These are phyloP conservation scores for Colletotrichum higginsianum DNA, from an alignment of 2,329 filamentous ascomycete species.

Conservation along the genomic window DNA sequence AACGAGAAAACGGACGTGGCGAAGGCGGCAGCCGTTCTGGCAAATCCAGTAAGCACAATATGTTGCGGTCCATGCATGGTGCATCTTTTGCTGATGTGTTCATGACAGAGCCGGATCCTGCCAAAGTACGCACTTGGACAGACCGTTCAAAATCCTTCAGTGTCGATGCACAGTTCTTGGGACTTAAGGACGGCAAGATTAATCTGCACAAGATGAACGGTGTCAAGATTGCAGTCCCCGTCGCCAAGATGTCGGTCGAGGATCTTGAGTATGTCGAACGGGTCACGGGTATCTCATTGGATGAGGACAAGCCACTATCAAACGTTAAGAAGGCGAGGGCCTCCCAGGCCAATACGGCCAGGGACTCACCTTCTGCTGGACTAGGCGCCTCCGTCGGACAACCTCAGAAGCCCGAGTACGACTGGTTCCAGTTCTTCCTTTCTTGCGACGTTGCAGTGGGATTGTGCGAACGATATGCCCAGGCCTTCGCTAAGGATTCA, in stretches of 20 bases:
- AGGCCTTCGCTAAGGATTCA: conserved; percentile 89
- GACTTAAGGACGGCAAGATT: conserved; percentile 94
- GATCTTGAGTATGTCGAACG: conserved; percentile 96
- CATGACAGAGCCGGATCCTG: conserved; percentile 80
- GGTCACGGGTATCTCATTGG: conserved; percentile 87
- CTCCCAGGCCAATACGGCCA: conserved; percentile 41
- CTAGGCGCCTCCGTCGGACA: conserved; percentile 73
- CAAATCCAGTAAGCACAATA: conserved; percentile 73
- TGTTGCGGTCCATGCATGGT: neutral
- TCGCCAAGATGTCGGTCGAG: conserved; percentile 94
- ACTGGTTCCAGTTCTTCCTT: conserved; percentile 99
- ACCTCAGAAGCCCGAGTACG: conserved; percentile 81
- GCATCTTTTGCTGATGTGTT: conserved; percentile 41
- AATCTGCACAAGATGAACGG: conserved; percentile 98
- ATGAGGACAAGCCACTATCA: conserved; percentile 94
- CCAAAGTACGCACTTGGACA: conserved; percentile 92
- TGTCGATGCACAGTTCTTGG: conserved; percentile 96
- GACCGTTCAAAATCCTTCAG: conserved; percentile 97
- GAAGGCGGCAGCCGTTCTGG: conserved; percentile 60
- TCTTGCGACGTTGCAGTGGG: conserved; percentile 92
- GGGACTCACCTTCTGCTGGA: conserved; percentile 49
- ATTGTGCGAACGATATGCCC: conserved; percentile 93
- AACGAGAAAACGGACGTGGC: conserved; percentile 76
- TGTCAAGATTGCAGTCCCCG: conserved; percentile 96
- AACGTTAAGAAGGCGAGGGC: conserved; percentile 77